Evolutionary conservation across 768 basidiomycete genomes (phyloP), one percentile per base, ranked within the genome.

Genomic region (Phanerochaete sordida): DNA sequence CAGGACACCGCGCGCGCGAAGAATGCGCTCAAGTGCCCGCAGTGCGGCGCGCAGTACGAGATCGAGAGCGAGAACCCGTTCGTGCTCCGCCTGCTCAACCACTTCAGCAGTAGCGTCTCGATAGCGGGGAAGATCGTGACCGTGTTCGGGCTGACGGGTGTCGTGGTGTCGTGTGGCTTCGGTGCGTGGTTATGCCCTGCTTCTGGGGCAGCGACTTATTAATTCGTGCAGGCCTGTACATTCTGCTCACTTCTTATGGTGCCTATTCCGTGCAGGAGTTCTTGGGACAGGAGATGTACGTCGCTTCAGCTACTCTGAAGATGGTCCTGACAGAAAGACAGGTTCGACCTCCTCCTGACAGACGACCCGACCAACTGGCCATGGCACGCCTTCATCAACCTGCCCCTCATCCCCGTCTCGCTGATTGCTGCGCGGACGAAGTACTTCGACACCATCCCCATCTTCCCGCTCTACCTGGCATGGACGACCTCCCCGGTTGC

Each of bases 11-110:
- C 77, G 11, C 81, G 85, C 9, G 78, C 82, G 28, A 73, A 65
- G 21, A 87, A 88, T 67, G 88, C 89, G 0, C 79, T 91, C 61
- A 89, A 90, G 67, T 93, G 91, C 65, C 90, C 91, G 0, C 91
- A 93, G 62, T 93, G 91, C 62, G 79, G 85, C 12, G 76, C 85
- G 0, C 65, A 68, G 35, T 92, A 91, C 68, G 83, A 88, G 68
- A 69, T 91, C 52, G 81, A 85, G 63, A 91, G 88, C 72, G 73
- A 84, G 11, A 82, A 85, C 55, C 86, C 88, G 0, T 56, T 73
- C 12, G 39, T 82, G 0, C 75, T 91, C 33, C 73, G 76, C 16
- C 56, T 83, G 24, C 64, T 91, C 58, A 74, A 83, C n/a, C 59
- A 71, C 1, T 74, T 82, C 15, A 87, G 89, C 69, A 77, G 68